Base-by-base conservation (phyloP, 129 eudicot species). In the Oenanthe sinensis region DNA sequence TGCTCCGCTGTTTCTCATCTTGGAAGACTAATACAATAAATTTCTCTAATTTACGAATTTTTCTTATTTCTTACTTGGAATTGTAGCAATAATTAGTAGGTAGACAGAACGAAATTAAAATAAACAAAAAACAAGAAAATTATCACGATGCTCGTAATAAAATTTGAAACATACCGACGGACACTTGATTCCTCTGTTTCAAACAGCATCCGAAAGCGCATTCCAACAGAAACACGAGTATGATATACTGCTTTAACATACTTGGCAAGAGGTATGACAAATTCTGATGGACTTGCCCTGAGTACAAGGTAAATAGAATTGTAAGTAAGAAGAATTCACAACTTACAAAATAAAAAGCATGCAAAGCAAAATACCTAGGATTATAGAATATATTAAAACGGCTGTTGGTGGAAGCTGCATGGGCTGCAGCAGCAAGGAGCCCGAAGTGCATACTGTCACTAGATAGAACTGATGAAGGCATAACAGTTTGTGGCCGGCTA, bases 341-440 rank as follows among this genome's bases (percentile, higher is more conserved):
- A 37, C 30, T 22, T 60, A 58, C 5, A 20, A 33, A 43, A 45
- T 10, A 3, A 19, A 22, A 55, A 39, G 0, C 16, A 43, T 36
- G 60, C 65, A 65, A 69, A 74, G 8, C 36, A 47, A 77, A 58
- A 75, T 86, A 93, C 98, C 98, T 91, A n/a, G 98, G 98, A 86
- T 93, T 93, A 82, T 81, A 93, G 82, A 91, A 93, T 77, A 93
- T 85, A 73, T 92, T 93, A 86, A 93, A 93, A 72, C 98, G 98
- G 77, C 98, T 93, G 81, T 91, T 93, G 17, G 98, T 93, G 20
- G 97, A 86, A 1, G 97, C 97, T 19, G 98, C 98, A 87, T 93
- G 98, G 52, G 98, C 98, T 54, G 98, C 98, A 13, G 98, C 98
- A 84, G 98, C 98, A 79, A 93, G 98, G 49, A 93, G 98, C 68